Evolutionary conservation across 148 eudicot genomes (phyloP).

Genomic region (Selenicereus undatus): DNA sequence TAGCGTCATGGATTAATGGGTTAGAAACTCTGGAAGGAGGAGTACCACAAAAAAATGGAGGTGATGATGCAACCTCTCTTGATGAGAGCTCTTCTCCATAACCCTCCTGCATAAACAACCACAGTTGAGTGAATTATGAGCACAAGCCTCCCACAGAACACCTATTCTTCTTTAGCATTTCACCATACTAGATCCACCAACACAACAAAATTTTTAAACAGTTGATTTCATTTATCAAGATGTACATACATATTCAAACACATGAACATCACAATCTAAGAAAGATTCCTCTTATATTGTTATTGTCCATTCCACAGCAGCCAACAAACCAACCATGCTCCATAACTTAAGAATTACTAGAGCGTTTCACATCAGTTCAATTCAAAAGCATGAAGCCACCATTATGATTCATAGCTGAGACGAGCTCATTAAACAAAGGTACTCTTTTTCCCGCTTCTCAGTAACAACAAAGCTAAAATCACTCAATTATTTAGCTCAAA

Average conservation of each 20-base stretch:
- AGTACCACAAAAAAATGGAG: slow-evolving; percentile 54
- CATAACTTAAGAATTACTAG: too few relatives aligned
- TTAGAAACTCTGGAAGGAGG: slow-evolving; percentile 57
- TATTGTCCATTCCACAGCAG: too few relatives aligned
- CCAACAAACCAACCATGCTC: too few relatives aligned
- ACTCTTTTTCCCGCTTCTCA: too few relatives aligned
- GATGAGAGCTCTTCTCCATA: slow-evolving; percentile 30
- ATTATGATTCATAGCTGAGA: neutral
- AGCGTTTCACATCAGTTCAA: too few relatives aligned
- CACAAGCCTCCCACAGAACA: too few relatives aligned
- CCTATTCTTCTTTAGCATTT: too few relatives aligned
- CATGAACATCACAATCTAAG: neutral
- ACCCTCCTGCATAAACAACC: slow-evolving; percentile 31
- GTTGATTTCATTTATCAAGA: neutral
- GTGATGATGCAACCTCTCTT: slow-evolving; percentile 37
- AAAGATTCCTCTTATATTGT: too few relatives aligned
- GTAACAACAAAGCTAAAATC: neutral
- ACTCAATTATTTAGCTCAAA: neutral
- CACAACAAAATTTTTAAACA: too few relatives aligned
- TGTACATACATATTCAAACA: neutral
- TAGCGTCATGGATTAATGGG: slow-evolving; percentile 48
- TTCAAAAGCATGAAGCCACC: too few relatives aligned
- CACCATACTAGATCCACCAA: too few relatives aligned
- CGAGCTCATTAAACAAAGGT: neutral
- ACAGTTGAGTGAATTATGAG: neutral